A percentile compares a stretch with the other conserved stretches of the same genome.
These are phyloP conservation scores for Recurvomyces mirabilis DNA, from an alignment of 495 filamentous ascomycete species.

Conservation along the genomic window DNA sequence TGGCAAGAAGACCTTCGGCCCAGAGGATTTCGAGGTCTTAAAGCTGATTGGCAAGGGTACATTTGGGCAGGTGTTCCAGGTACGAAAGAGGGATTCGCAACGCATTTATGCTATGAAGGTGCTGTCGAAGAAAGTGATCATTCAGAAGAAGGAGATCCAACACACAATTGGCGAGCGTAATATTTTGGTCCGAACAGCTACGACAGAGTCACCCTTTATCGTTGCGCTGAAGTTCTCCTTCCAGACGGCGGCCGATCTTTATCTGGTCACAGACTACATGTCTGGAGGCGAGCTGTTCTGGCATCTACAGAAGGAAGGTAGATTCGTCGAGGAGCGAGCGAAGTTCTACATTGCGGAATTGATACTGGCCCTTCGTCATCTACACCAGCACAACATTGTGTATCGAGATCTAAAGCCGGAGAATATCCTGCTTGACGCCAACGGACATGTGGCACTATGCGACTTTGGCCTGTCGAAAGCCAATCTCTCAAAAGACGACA, in stretches of 20 bases:
- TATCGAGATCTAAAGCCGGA: slow-evolving; percentile 87
- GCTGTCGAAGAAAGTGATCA: slow-evolving; percentile 96
- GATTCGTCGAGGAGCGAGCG: slow-evolving; percentile 85
- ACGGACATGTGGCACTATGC: slow-evolving; percentile 75
- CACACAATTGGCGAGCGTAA: slow-evolving; percentile 96
- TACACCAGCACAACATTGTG: slow-evolving; percentile 94
- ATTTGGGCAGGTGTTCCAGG: slow-evolving; percentile 98
- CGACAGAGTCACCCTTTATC: slow-evolving; percentile 91
- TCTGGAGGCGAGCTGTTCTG: slow-evolving; percentile 97
- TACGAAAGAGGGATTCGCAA: slow-evolving; percentile 93
- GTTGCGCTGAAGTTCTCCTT: slow-evolving; percentile 98
- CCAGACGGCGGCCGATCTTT: slow-evolving; percentile 91
- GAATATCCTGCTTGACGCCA: slow-evolving; percentile 74
- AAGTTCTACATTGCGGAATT: slow-evolving; percentile 99
- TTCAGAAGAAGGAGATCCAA: slow-evolving; percentile 97
- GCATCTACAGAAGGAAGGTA: slow-evolving; percentile 95
- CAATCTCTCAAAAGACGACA: slow-evolving; percentile 88
- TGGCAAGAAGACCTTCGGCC: slow-evolving; percentile 88
- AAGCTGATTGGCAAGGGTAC: slow-evolving; percentile 96
- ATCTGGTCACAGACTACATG: slow-evolving; percentile 99
- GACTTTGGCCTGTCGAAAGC: slow-evolving; percentile 95
- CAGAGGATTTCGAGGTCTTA: slow-evolving; percentile 91
- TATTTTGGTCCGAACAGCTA: slow-evolving; percentile 91
- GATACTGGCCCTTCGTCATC: slow-evolving; percentile 87
- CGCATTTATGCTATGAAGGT: slow-evolving; percentile 99